These are phyloP conservation scores for Phalaenopsis aphrodite DNA, from an alignment of 106 monocot genomes.

Conservation along the genomic window DNA sequence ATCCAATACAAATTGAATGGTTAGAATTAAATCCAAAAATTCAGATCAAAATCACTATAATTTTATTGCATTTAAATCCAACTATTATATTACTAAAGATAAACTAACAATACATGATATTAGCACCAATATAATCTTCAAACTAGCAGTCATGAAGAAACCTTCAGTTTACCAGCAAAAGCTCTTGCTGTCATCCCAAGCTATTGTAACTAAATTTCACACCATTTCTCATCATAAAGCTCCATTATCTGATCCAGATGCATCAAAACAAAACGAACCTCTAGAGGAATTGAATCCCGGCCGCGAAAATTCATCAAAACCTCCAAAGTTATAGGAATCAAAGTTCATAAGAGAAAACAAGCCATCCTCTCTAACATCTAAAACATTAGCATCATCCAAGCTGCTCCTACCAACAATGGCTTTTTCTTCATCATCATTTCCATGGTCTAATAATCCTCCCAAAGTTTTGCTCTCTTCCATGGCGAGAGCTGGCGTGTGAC, in stretches of 20 bases:
- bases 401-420: constrained; percentile 4
- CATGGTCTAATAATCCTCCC: constrained; percentile 1
- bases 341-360: constrained; percentile 46
- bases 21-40: no score
- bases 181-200: not conserved
- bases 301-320: constrained; percentile 13
- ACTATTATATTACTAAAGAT: no score
- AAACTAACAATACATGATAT: no score
- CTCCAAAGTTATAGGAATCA: constrained; percentile 31
- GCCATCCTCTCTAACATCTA: constrained; percentile 28
- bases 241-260: constrained; percentile 15
- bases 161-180: not conserved
- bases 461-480: constrained; percentile 20
- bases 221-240: constrained; percentile 19
- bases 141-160: not conserved
- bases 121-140: not conserved
- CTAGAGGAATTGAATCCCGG: constrained; percentile 26
- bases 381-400: constrained; percentile 13
- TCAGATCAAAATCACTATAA: no score
- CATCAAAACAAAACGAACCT: constrained; percentile 25
- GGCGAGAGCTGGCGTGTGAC: constrained; percentile 40
- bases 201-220: not conserved
- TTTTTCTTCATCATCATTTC: not conserved
- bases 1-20: no score
- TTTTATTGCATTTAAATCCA: no score